These are phyloP conservation scores for Theobroma cacao DNA, from an alignment of 345 rosid species.

Conservation along the genomic window DNA sequence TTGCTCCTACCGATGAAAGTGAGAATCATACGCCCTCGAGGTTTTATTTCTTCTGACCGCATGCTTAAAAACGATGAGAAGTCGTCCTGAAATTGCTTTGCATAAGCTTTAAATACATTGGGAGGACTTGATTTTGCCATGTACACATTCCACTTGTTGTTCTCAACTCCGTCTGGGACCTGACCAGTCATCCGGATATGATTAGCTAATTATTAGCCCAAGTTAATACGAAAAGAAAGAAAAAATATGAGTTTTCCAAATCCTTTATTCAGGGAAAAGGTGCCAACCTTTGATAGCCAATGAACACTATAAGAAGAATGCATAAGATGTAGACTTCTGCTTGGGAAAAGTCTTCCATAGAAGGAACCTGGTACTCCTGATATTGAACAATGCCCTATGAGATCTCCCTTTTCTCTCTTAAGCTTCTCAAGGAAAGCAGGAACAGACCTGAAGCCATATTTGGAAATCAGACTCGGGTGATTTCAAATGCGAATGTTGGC, in stretches of 20 bases:
- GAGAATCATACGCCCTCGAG: constrained; percentile 42
- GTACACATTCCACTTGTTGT: constrained; percentile 22
- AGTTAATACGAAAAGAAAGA: background rate
- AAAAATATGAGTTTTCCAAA: background rate
- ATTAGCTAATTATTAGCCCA: background rate
- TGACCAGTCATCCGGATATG: background rate
- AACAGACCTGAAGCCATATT: constrained; percentile 21
- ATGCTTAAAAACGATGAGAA: constrained; percentile 41
- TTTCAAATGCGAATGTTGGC: no score
- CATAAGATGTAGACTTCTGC: constrained; percentile 27
- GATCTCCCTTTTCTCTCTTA: background rate
- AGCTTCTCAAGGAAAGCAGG: constrained; percentile 12
- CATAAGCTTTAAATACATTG: constrained; percentile 34
- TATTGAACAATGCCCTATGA: constrained; percentile 20
- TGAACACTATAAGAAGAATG: constrained; percentile 42
- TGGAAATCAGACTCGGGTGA: no score
- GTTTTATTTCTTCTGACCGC: constrained; percentile 40
- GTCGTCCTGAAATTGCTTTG: constrained; percentile 42
- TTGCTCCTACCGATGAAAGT: constrained; percentile 36
- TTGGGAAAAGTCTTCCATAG: constrained; percentile 47
- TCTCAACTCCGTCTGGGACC: constrained; percentile 30
- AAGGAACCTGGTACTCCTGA: constrained; percentile 50
- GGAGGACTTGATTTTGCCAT: constrained; percentile 35
- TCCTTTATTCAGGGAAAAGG: background rate
- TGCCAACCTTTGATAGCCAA: constrained; percentile 31